These are phyloP conservation scores for Yamadazyma songkhlaensis DNA, from an alignment of 1,139 yeast genomes.

Conservation along the genomic window DNA sequence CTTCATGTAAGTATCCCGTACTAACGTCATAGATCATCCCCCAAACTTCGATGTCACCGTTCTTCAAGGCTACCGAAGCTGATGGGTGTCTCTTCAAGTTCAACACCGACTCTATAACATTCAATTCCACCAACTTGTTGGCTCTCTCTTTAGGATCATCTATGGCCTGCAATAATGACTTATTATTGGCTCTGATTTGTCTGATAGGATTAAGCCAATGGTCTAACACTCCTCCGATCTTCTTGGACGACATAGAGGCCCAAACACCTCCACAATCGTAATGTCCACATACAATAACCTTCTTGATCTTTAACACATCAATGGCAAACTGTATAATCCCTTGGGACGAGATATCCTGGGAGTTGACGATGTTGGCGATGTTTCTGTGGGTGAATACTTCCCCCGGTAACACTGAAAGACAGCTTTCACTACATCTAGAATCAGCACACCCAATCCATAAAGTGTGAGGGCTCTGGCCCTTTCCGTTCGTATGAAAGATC, in stretches of 20 bases:
- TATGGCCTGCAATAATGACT: constrained; percentile 40
- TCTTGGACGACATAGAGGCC: constrained; percentile 73
- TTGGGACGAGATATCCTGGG: constrained; percentile 72
- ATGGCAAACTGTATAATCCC: constrained; percentile 91
- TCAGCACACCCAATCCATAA: constrained; percentile 97
- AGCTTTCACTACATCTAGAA: constrained; percentile 82
- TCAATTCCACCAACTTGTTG: constrained; percentile 70
- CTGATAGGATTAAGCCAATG: constrained; percentile 76
- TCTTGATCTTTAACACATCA: constrained; percentile 78
- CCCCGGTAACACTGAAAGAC: constrained; percentile 84
- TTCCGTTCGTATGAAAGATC: constrained; percentile 66
- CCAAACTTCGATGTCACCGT: constrained; percentile 79
- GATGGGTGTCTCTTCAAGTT: constrained; percentile 68
- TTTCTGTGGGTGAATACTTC: constrained; percentile 93
- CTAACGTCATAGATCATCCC: constrained; percentile 88
- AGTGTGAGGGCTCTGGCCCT: constrained; percentile 92
- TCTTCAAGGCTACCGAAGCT: constrained; percentile 67
- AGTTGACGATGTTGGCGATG: constrained; percentile 77
- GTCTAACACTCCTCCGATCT: constrained; percentile 73
- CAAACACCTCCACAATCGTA: constrained; percentile 96
- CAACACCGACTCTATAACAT: constrained; percentile 61
- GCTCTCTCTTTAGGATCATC: constrained; percentile 57
- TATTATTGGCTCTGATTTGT: constrained; percentile 62
- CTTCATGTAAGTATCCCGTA: constrained; percentile 62
- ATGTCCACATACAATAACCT: constrained; percentile 93